Percentiles rank a stretch among this genome's conserved stretches.
These are phyloP conservation scores for Simmondsia chinensis DNA, from an alignment of 148 eudicot species.

Conservation along the genomic window DNA sequence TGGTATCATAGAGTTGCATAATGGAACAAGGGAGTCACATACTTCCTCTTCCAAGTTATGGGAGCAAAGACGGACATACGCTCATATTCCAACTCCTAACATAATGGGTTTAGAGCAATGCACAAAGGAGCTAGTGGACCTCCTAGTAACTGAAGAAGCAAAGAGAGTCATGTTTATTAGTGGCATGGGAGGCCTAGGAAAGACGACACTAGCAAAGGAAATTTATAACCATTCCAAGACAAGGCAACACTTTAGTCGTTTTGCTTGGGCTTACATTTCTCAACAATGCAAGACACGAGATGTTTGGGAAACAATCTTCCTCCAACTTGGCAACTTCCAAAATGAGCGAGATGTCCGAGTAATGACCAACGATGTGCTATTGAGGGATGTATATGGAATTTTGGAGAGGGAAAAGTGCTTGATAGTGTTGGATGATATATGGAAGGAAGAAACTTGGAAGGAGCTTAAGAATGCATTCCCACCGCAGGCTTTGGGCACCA, in stretches of 20 bases:
- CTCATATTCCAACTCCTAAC: background rate
- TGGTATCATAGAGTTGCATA: too few relatives aligned
- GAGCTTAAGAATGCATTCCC: background rate
- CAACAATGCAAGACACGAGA: background rate
- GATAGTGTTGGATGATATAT: constrained; percentile 4
- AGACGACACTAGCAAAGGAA: constrained; percentile 1
- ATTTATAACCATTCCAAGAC: background rate
- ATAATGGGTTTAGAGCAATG: background rate
- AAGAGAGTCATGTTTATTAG: background rate
- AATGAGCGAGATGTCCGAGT: background rate
- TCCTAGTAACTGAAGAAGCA: background rate
- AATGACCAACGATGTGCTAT: too few relatives aligned
- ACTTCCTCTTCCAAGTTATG: background rate
- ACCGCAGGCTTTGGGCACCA: background rate
- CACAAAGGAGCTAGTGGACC: background rate
- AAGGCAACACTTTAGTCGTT: background rate
- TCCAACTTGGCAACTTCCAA: background rate
- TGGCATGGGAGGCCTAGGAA: background rate
- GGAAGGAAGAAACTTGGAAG: background rate
- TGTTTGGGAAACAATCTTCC: background rate
- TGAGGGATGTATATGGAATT: background rate
- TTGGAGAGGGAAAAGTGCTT: background rate
- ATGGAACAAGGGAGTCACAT: too few relatives aligned
- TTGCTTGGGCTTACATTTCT: constrained; percentile 2
- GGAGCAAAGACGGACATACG: background rate